These are phyloP conservation scores for Diaporthe velutina DNA, from an alignment of 2,329 filamentous ascomycete genomes.

Conservation along the genomic window DNA sequence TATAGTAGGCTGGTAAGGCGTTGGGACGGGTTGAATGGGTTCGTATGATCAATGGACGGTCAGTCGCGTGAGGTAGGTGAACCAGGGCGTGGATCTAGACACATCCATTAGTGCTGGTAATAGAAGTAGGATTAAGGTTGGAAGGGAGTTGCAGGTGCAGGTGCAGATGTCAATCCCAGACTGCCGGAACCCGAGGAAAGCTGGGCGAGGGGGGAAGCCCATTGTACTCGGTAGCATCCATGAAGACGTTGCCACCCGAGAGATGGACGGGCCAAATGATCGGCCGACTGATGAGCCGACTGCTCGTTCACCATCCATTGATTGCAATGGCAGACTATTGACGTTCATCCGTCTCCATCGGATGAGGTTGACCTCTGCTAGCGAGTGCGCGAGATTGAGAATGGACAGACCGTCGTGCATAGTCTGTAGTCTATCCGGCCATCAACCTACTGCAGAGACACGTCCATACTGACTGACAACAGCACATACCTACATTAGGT, in stretches of 20 bases:
- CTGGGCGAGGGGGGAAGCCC: background rate
- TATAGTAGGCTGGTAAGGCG: background rate
- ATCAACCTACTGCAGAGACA: background rate
- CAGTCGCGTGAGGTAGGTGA: background rate
- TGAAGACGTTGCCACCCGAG: background rate
- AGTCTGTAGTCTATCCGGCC: no score
- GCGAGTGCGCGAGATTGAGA: background rate
- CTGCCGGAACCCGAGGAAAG: slow-evolving; percentile 4
- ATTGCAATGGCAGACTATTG: background rate
- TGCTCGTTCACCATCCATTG: background rate
- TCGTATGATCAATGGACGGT: background rate
- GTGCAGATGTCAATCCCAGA: slow-evolving; percentile 28
- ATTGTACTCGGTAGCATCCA: background rate
- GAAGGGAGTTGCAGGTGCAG: background rate
- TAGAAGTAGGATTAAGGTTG: slow-evolving; percentile 3
- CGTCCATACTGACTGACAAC: slow-evolving; percentile 3
- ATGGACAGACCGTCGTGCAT: no score
- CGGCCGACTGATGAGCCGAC: background rate
- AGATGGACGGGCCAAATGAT: background rate
- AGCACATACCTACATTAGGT: background rate
- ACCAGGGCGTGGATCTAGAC: slow-evolving; percentile 1
- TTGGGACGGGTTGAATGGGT: background rate
- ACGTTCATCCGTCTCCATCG: slow-evolving; percentile 9
- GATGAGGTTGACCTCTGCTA: background rate
- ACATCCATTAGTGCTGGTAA: background rate